These are phyloP conservation scores for Lachnellula hyalina DNA, from an alignment of 2,329 filamentous ascomycete genomes.

Conservation along the genomic window DNA sequence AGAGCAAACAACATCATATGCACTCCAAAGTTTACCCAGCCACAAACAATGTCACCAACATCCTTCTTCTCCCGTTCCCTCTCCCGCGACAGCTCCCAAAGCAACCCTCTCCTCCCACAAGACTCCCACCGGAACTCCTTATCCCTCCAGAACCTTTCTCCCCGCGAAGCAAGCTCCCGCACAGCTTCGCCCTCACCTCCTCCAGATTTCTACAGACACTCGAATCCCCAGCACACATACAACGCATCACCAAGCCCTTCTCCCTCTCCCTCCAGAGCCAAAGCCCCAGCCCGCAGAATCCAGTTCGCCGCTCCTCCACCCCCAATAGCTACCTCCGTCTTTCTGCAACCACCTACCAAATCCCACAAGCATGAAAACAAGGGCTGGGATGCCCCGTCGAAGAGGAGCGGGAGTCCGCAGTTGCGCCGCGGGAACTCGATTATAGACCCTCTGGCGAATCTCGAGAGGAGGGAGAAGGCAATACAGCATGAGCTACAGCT, in stretches of 20 bases:
- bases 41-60: conserved; percentile 18
- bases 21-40: no score
- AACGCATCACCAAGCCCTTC: conserved; percentile 3
- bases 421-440: conserved; percentile 12
- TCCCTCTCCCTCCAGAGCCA: conserved; percentile 13
- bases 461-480: conserved; percentile 45
- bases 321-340: conserved; percentile 23
- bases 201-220: conserved; percentile 24
- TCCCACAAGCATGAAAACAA: not conserved
- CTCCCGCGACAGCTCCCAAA: conserved; percentile 8
- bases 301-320: conserved; percentile 28
- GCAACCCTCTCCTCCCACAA: conserved; percentile 20
- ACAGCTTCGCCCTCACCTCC: conserved; percentile 21
- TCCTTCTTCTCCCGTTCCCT: conserved; percentile 21
- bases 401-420: conserved; percentile 5
- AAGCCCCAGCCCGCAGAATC: conserved; percentile 14
- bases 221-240: not conserved
- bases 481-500: conserved; percentile 53
- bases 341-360: not conserved
- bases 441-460: conserved; percentile 32
- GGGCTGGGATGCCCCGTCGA: not conserved
- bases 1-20: not conserved
- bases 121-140: conserved; percentile 11
- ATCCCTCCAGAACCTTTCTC: conserved; percentile 23
- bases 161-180: conserved; percentile 7